Conservation (phyloP, 192 early-diverging fungal species). For the Geranomyces variabilis region DNA sequence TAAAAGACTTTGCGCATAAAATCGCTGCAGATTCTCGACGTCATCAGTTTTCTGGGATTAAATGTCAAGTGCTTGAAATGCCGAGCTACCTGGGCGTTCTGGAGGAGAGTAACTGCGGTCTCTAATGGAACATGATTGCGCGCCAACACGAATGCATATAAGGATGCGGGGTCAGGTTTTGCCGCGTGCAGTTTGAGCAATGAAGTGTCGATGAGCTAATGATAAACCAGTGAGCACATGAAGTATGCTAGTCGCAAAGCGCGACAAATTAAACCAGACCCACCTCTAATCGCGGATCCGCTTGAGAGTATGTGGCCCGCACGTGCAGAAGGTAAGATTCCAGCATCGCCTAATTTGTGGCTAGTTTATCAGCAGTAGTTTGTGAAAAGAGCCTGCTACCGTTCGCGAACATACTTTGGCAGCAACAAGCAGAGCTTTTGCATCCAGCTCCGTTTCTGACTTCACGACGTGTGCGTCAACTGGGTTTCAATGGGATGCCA, state of each 20-base stretch:
- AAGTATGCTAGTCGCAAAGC: background rate
- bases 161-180: conserved; percentile 19
- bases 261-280: background rate
- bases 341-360: conserved; percentile 48
- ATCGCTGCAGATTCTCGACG: conserved; percentile 39
- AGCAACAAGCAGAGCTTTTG: conserved; percentile 50
- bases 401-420: conserved; percentile 45
- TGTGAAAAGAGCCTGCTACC: background rate
- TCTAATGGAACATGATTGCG: conserved; percentile 54
- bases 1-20: conserved; percentile 65
- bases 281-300: conserved; percentile 12
- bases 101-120: conserved; percentile 34
- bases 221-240: background rate
- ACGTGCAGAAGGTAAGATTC: conserved; percentile 54
- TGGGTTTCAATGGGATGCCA: too few species aligned
- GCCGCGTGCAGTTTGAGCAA: conserved; percentile 55
- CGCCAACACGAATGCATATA: conserved; percentile 35
- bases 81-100: background rate
- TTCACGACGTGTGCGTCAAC: too few species aligned
- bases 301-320: conserved; percentile 25
- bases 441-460: background rate
- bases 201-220: conserved; percentile 57
- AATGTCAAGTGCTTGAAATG: background rate
- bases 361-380: background rate
- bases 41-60: background rate